phyloP scores from a whole-genome alignment of 23 red algal species.

The Gracilaria caudata region DNA sequence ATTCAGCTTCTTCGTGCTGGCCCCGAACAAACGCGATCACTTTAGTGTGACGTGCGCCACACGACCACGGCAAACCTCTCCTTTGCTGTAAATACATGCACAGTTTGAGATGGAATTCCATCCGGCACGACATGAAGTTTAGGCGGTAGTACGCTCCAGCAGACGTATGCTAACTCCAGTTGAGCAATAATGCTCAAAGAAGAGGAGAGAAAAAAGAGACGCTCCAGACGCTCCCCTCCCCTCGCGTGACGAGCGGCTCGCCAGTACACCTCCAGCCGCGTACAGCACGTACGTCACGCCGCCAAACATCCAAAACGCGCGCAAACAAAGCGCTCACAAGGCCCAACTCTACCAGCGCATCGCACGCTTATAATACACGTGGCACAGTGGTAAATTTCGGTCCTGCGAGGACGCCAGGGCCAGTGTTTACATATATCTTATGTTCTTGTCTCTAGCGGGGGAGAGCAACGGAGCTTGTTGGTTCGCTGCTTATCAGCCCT shows the following conservation, averaged over 20 bases:
- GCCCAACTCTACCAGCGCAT: not conserved
- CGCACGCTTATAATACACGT: not conserved
- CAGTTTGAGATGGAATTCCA: not conserved
- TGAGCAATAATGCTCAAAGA: too few species aligned
- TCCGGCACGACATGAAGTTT: not conserved
- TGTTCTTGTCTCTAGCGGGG: not conserved
- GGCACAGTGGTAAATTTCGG: not conserved
- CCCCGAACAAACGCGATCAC: too few species aligned
- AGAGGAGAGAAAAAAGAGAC: not conserved
- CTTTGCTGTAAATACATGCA: not conserved
- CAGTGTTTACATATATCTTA: not conserved
- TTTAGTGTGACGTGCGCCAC: too few species aligned
- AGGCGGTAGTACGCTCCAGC: not conserved
- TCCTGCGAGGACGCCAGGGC: not conserved
- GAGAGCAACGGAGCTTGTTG: not conserved
- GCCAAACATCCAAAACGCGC: not conserved
- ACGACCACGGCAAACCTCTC: too few species aligned
- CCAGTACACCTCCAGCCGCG: too few species aligned
- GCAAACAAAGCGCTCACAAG: not conserved
- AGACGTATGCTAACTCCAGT: not conserved
- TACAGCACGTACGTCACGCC: not conserved
- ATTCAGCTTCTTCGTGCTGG: too few species aligned
- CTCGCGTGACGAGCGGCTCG: not conserved
- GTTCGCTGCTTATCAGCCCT: not conserved
- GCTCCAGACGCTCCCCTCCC: not conserved